These are phyloP conservation scores for Exserohilum turcica DNA, from an alignment of 2,329 filamentous ascomycete species.

Conservation along the genomic window DNA sequence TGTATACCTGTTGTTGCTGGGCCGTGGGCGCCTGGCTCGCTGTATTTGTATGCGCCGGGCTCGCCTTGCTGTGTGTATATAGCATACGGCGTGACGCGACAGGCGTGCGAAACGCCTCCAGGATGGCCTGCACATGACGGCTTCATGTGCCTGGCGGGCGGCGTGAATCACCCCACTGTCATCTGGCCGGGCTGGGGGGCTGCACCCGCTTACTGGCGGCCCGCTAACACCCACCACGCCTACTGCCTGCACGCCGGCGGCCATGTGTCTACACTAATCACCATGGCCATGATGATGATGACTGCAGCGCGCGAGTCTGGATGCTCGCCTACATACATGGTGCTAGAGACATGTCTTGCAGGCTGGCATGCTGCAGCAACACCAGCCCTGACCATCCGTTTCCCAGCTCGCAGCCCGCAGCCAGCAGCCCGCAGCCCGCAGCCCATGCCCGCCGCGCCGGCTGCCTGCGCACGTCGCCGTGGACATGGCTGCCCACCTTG, in stretches of 20 bases:
- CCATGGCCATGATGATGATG: too few species aligned
- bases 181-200: too few species aligned
- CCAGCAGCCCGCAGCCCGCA: background rate
- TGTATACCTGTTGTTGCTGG: too few species aligned
- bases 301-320: background rate
- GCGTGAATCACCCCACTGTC: slow-evolving; percentile 13
- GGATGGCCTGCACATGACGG: slow-evolving; percentile 2
- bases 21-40: slow-evolving; percentile 11
- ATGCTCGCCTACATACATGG: too few species aligned
- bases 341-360: background rate
- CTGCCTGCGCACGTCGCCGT: background rate
- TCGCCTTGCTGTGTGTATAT: too few species aligned
- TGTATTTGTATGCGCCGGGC: slow-evolving; percentile 15
- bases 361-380: slow-evolving; percentile 10
- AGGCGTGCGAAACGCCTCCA: slow-evolving; percentile 13
- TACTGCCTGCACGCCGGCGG: too few species aligned
- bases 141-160: slow-evolving; percentile 13
- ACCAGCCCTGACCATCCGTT: slow-evolving; percentile 15
- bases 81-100: slow-evolving; percentile 20
- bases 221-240: slow-evolving; percentile 19
- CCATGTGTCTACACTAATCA: too few species aligned
- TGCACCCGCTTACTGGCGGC: slow-evolving; percentile 27
- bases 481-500: background rate
- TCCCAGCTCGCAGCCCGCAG: too few species aligned
- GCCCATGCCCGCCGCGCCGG: background rate